Evolutionary conservation across 1,284 basidiomycete species (phyloP).

Genomic region (Fistulinella cinereoalba): DNA sequence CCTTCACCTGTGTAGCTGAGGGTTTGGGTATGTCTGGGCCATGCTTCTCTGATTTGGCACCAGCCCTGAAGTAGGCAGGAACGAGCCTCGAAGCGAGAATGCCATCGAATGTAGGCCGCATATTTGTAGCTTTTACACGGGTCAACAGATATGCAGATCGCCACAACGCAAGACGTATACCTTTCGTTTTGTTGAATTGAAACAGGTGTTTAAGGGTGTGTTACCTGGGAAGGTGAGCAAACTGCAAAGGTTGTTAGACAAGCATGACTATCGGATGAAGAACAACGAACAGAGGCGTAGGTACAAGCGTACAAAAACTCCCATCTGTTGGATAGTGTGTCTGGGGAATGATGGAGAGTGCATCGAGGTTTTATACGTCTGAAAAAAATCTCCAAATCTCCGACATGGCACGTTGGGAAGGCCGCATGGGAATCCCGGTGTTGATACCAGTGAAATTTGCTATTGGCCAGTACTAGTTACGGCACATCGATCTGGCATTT

Average conservation of each 20-base stretch:
- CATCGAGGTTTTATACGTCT: conserved; percentile 22
- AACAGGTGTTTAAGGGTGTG: conserved; percentile 29
- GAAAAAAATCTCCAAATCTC: conserved; percentile 25
- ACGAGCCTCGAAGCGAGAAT: conserved; percentile 23
- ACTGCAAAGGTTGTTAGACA: conserved; percentile 17
- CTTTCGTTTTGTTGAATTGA: conserved; percentile 10
- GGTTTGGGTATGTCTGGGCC: conserved; percentile 29
- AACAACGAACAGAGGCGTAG: conserved; percentile 27
- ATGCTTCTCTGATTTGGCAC: conserved; percentile 21
- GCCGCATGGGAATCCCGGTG: conserved; percentile 12
- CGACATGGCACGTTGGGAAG: conserved; percentile 24
- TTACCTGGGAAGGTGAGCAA: conserved; percentile 30
- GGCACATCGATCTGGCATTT: neutral
- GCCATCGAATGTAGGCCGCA: conserved; percentile 21
- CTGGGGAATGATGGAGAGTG: conserved; percentile 9
- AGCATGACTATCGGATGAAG: neutral
- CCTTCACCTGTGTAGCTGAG: conserved; percentile 14
- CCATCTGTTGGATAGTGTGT: conserved; percentile 34
- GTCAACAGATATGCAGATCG: conserved; percentile 7
- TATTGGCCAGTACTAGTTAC: conserved; percentile 17
- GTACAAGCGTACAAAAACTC: conserved; percentile 33
- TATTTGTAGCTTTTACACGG: conserved; percentile 14
- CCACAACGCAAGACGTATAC: conserved; percentile 10
- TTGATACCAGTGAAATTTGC: conserved; percentile 20
- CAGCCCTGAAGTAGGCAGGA: conserved; percentile 22